Conservation (phyloP, 352 stramenopile species). For the Lagenidium sp. region DNA sequence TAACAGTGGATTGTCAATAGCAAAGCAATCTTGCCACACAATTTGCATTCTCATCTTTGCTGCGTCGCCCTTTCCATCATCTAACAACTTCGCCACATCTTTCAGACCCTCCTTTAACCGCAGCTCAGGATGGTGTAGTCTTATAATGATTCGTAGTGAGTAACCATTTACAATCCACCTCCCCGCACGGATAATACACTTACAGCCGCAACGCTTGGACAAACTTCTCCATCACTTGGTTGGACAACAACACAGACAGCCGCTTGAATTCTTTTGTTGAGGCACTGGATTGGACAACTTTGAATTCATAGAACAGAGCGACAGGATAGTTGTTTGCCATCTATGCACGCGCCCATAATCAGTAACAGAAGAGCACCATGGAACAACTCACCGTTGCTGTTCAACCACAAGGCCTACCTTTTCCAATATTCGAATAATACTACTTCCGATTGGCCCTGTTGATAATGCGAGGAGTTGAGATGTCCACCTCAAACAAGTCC, state of each 20-base stretch:
- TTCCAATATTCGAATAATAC: constrained; percentile 55
- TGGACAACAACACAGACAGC: constrained; percentile 38
- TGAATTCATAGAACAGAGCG: constrained; percentile 81
- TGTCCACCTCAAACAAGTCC: constrained; percentile 74
- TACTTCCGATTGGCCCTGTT: constrained; percentile 39
- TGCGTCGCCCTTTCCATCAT: constrained; percentile 25
- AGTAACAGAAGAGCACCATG: not conserved
- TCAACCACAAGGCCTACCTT: constrained; percentile 39
- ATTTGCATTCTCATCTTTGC: constrained; percentile 25
- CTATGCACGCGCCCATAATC: constrained; percentile 11
- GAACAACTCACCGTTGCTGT: too few relatives aligned
- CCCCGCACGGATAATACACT: constrained; percentile 12
- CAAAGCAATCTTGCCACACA: constrained; percentile 62
- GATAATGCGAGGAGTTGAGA: constrained; percentile 69
- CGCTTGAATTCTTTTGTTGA: constrained; percentile 42
- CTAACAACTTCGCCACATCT: constrained; percentile 51
- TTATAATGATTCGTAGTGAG: too few relatives aligned
- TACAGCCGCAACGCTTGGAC: constrained; percentile 67
- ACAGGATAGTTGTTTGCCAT: constrained; percentile 63
- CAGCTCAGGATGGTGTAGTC: constrained; percentile 73
- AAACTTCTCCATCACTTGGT: constrained; percentile 76
- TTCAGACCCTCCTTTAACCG: constrained; percentile 71
- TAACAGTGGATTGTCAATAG: constrained; percentile 30
- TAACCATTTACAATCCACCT: too few relatives aligned
- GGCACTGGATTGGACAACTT: constrained; percentile 21